A percentile compares a stretch with the other conserved stretches of the same genome.
phyloP scores from a whole-genome alignment of 352 stramenopile species.

The Pythium utonaiense region DNA sequence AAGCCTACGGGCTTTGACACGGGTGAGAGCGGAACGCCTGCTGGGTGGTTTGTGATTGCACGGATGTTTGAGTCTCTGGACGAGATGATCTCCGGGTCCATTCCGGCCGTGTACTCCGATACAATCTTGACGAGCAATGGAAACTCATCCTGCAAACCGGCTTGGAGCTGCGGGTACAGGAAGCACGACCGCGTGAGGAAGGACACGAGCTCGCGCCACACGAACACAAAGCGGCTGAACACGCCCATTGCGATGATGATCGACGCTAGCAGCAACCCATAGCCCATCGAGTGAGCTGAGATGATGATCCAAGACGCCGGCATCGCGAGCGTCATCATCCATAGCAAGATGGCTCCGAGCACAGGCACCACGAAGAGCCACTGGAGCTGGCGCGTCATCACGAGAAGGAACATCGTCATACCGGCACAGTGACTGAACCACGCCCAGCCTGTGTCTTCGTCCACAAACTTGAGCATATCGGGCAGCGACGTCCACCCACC shows the following conservation, averaged over 20 bases:
- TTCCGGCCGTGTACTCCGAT: conserved; percentile 76
- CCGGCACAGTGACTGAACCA: conserved; percentile 85
- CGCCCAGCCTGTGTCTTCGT: conserved; percentile 79
- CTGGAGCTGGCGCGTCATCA: conserved; percentile 65
- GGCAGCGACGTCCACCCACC: conserved; percentile 77
- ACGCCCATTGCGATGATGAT: conserved; percentile 79
- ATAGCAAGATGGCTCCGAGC: conserved; percentile 61
- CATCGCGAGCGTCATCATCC: conserved; percentile 76
- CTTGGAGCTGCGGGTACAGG: conserved; percentile 74
- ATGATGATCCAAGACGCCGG: conserved; percentile 80
- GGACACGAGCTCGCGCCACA: conserved; percentile 72
- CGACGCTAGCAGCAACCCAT: conserved; percentile 63
- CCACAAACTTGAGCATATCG: conserved; percentile 78
- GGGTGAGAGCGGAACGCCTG: background rate
- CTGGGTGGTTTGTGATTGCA: conserved; percentile 12
- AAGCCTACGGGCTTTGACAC: background rate
- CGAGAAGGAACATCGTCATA: conserved; percentile 71
- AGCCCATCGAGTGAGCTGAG: conserved; percentile 75
- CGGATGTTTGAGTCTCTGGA: conserved; percentile 30
- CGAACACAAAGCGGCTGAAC: conserved; percentile 75
- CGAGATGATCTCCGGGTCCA: conserved; percentile 75
- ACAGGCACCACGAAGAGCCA: conserved; percentile 76
- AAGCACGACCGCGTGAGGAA: conserved; percentile 83
- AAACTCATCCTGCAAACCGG: conserved; percentile 69
- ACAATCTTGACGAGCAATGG: conserved; percentile 78